Conservation (phyloP, 2,329 filamentous ascomycete species). For the Neofusicoccum parvum region DNA sequence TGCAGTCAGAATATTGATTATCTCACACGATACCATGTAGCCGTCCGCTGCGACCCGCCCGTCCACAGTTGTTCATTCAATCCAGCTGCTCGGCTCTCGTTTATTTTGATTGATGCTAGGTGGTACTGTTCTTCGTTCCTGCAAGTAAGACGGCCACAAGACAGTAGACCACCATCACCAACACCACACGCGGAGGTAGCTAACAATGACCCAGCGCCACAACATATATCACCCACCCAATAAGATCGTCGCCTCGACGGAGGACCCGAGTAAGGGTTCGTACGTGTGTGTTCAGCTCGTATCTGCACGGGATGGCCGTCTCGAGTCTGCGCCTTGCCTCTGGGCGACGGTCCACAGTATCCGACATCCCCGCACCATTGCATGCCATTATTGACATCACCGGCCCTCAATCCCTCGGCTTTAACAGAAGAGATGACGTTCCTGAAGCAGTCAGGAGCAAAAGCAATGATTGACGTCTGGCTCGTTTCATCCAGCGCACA, state of each 20-base stretch:
- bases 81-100: neutral
- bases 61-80: neutral
- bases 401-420: neutral
- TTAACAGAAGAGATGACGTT: neutral
- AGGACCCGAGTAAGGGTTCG: neutral
- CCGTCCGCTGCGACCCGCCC: neutral
- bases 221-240: neutral
- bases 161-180: neutral
- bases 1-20: too few species aligned
- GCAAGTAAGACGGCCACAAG: neutral
- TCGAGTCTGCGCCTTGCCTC: neutral
- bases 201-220: neutral
- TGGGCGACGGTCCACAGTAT: neutral
- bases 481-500: constrained; percentile 16
- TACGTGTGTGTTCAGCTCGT: neutral
- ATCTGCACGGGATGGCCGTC: neutral
- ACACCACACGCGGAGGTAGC: neutral
- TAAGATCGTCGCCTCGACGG: neutral
- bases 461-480: constrained; percentile 1
- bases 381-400: neutral
- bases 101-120: too few species aligned
- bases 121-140: neutral
- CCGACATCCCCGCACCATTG: neutral
- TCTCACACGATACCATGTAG: too few species aligned
- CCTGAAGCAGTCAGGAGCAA: neutral